Evolutionary conservation across 179 eudicot genomes (phyloP).

Genomic region (Vitellaria paradoxa): DNA sequence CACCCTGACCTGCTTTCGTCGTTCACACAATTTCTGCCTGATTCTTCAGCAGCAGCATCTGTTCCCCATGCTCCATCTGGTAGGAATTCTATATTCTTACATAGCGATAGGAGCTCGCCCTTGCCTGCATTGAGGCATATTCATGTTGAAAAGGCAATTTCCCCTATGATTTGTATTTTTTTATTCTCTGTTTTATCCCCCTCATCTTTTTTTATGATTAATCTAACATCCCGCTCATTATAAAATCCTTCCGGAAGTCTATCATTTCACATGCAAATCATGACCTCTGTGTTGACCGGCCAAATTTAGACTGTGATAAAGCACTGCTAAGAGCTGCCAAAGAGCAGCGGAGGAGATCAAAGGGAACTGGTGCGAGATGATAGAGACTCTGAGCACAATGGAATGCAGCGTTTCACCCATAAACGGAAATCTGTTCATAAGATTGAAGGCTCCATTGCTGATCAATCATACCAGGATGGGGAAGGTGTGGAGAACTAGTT

Average conservation of each 20-base stretch:
- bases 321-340: constrained; percentile 40
- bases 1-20: constrained; percentile 58
- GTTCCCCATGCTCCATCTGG: constrained; percentile 30
- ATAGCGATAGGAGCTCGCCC: constrained; percentile 38
- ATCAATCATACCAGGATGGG: constrained; percentile 36
- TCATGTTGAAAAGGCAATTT: constrained; percentile 45
- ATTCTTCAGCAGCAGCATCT: constrained; percentile 41
- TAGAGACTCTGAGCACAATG: constrained; percentile 45
- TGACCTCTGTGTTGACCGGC: constrained; percentile 47
- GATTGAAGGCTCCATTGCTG: constrained; percentile 48
- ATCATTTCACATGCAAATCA: constrained; percentile 30
- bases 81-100: constrained; percentile 35
- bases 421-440: constrained; percentile 51
- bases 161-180: neutral
- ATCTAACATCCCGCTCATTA: neutral
- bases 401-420: constrained; percentile 33
- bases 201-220: neutral
- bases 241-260: constrained; percentile 19
- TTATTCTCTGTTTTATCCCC: neutral
- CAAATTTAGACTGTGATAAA: constrained; percentile 48
- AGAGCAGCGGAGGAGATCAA: constrained; percentile 46
- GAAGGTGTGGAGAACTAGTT: constrained; percentile 26
- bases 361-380: constrained; percentile 36
- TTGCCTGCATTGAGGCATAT: constrained; percentile 36
- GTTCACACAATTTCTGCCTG: constrained; percentile 62